These are phyloP conservation scores for Fusarium transvaalense DNA, from an alignment of 2,329 filamentous ascomycete species.

Conservation along the genomic window DNA sequence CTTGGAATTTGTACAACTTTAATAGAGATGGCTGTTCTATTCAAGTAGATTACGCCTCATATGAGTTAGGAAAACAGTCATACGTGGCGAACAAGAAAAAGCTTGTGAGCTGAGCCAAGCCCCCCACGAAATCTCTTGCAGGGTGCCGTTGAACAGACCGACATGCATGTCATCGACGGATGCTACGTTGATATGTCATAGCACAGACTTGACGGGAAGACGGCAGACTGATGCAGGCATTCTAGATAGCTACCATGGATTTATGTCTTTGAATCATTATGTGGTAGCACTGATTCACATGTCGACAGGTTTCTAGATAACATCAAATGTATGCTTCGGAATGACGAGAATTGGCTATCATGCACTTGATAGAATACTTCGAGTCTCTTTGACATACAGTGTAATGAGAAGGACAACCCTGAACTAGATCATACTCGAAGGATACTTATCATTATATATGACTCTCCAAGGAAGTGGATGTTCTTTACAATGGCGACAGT, in stretches of 20 bases:
- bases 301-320: conserved; percentile 64
- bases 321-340: conserved; percentile 70
- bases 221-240: conserved; percentile 82
- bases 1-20: conserved; percentile 76
- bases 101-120: neutral
- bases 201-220: conserved; percentile 88
- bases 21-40: conserved; percentile 38
- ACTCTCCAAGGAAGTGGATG: neutral
- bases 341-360: neutral
- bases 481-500: neutral
- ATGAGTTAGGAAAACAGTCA: neutral
- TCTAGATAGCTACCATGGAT: conserved; percentile 59
- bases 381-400: too few species aligned
- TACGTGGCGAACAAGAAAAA: neutral
- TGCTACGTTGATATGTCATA: conserved; percentile 90
- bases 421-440: neutral
- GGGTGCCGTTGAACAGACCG: conserved; percentile 77
- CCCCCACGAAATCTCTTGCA: conserved; percentile 82
- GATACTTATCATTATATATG: too few species aligned
- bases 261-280: conserved; percentile 60
- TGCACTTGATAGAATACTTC: too few species aligned
- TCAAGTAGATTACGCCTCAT: neutral
- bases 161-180: conserved; percentile 80
- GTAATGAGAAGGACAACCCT: neutral
- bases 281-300: conserved; percentile 66